Percentiles rank a stretch among this genome's conserved stretches.
Conservation (phyloP, 1,139 yeast species). For the Nakaseomyces nivariensis region DNA sequence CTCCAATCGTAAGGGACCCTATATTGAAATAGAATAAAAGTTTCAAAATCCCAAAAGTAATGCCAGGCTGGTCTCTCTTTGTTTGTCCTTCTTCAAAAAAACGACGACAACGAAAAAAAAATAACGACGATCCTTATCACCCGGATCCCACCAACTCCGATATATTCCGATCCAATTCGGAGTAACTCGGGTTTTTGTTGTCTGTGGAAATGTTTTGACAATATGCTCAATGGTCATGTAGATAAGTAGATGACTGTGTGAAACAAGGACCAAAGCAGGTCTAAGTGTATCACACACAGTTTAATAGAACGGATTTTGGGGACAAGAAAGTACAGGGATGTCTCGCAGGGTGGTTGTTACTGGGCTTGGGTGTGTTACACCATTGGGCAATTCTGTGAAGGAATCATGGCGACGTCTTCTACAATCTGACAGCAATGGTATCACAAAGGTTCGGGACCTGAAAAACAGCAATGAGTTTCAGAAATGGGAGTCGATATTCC, state of each 20-base stretch:
- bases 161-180: neutral
- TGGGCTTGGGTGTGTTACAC: conserved; percentile 80
- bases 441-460: neutral
- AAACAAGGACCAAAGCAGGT: no score
- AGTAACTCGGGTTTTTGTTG: neutral
- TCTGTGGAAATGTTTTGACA: no score
- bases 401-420: conserved; percentile 43
- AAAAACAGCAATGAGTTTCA: neutral
- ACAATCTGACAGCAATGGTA: neutral
- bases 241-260: no score
- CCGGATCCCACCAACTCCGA: neutral
- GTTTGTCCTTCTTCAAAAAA: no score
- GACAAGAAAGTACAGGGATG: conserved; percentile 6
- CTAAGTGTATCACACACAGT: no score
- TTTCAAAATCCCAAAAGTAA: no score
- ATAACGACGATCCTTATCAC: neutral
- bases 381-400: conserved; percentile 64
- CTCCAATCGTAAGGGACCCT: no score
- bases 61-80: no score
- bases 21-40: no score
- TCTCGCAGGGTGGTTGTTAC: conserved; percentile 72
- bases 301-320: no score
- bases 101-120: neutral
- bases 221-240: no score
- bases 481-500: neutral